Conservation (phyloP, 2,329 filamentous ascomycete species). For the Pseudogymnoascus sp. region DNA sequence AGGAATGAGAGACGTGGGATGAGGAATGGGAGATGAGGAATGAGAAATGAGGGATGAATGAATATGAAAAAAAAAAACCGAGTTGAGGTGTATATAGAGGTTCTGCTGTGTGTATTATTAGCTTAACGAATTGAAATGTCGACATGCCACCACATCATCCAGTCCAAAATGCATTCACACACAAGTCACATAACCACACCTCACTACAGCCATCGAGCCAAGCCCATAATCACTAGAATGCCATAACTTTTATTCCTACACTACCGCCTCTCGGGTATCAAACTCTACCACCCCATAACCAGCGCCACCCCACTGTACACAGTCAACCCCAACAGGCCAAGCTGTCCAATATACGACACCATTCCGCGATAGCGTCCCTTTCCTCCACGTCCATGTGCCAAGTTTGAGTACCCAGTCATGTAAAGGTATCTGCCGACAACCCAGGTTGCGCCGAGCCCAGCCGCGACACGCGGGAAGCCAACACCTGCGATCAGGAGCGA, state of each 20-base stretch:
- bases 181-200: too few species aligned
- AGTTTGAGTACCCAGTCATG: slow-evolving; percentile 40
- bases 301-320: slow-evolving; percentile 18
- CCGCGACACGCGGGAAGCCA: slow-evolving; percentile 41
- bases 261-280: neutral
- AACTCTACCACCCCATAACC: slow-evolving; percentile 19
- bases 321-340: slow-evolving; percentile 20
- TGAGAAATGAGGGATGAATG: neutral
- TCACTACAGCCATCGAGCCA: neutral
- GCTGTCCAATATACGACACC: slow-evolving; percentile 19
- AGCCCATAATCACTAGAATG: neutral
- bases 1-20: too few species aligned
- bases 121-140: slow-evolving; percentile 3
- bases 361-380: slow-evolving; percentile 20
- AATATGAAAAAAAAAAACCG: neutral
- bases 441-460: slow-evolving; percentile 44
- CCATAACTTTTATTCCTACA: slow-evolving; percentile 5
- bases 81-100: neutral
- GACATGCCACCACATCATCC: neutral
- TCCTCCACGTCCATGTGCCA: slow-evolving; percentile 13
- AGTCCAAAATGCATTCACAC: neutral
- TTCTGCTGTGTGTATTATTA: slow-evolving; percentile 4
- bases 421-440: slow-evolving; percentile 44
- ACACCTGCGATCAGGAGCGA: slow-evolving; percentile 49
- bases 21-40: too few species aligned